Conservation (phyloP, 2,329 filamentous ascomycete genomes). For the Aspergillus tamarii region DNA sequence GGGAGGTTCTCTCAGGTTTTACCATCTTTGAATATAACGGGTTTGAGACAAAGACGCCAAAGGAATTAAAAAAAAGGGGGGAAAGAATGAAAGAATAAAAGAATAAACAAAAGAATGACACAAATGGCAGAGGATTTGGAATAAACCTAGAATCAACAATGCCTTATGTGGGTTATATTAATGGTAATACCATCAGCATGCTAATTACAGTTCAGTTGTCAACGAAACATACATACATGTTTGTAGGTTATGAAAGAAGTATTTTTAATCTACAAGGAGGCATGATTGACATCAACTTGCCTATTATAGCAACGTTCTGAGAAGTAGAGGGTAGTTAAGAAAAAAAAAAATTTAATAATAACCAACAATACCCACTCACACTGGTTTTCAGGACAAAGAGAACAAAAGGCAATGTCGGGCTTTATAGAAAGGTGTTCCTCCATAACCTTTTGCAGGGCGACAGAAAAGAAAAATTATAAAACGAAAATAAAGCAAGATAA, state of each 20-base stretch:
- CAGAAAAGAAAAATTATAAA: neutral
- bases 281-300: constrained; percentile 3
- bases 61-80: neutral
- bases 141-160: constrained; percentile 5
- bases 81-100: neutral
- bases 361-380: neutral
- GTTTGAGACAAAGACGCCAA: neutral
- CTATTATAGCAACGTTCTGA: neutral
- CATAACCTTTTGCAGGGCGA: neutral
- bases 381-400: neutral
- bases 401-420: neutral
- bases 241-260: neutral
- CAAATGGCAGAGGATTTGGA: neutral
- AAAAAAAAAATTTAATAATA: neutral
- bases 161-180: constrained; percentile 4
- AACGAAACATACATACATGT: constrained; percentile 1
- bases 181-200: constrained; percentile 1
- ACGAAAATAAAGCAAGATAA: neutral
- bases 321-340: neutral
- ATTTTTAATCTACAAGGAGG: constrained; percentile 4
- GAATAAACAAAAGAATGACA: neutral
- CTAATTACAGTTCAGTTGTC: constrained; percentile 5
- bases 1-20: neutral
- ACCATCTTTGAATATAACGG: neutral
- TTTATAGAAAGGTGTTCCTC: neutral